A percentile compares a stretch with the other conserved stretches of the same genome.
phyloP scores from a whole-genome alignment of 2,329 filamentous ascomycete species.

The Lasiodiplodia sp. region DNA sequence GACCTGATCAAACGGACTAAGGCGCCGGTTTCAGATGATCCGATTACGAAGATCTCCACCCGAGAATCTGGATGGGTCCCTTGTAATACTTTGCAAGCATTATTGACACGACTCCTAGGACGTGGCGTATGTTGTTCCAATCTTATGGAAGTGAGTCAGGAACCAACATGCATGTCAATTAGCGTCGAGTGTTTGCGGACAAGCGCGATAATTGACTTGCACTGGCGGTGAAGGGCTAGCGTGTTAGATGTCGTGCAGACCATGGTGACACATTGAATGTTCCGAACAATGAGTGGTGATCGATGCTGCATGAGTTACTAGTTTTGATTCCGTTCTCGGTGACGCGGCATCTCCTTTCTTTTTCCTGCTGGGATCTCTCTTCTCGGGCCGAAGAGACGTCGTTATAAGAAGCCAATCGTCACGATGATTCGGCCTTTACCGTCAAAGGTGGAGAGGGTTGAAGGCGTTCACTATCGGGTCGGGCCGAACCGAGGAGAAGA shows the following conservation, averaged over 20 bases:
- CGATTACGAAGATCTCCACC: background rate
- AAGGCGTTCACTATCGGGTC: conserved; percentile 1
- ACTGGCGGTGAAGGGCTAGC: background rate
- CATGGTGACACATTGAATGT: background rate
- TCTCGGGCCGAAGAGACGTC: background rate
- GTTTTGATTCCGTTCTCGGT: background rate
- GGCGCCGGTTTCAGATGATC: background rate
- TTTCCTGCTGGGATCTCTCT: background rate
- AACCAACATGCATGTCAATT: background rate
- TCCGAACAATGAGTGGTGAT: background rate
- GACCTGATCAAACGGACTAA: background rate
- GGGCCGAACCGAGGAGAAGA: conserved; percentile 13
- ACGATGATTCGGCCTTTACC: background rate
- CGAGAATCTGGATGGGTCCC: background rate
- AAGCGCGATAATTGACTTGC: background rate
- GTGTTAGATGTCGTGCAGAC: background rate
- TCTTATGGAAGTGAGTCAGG: background rate
- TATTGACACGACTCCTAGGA: background rate
- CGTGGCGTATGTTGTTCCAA: background rate
- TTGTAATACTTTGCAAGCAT: background rate
- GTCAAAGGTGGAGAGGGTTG: background rate
- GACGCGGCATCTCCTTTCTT: background rate
- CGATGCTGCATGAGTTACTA: background rate
- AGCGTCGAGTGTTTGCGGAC: background rate
- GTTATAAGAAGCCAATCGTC: too few relatives aligned